These are phyloP conservation scores for Lathyrus aphaca DNA, from an alignment of 306 rosid genomes.

Conservation along the genomic window DNA sequence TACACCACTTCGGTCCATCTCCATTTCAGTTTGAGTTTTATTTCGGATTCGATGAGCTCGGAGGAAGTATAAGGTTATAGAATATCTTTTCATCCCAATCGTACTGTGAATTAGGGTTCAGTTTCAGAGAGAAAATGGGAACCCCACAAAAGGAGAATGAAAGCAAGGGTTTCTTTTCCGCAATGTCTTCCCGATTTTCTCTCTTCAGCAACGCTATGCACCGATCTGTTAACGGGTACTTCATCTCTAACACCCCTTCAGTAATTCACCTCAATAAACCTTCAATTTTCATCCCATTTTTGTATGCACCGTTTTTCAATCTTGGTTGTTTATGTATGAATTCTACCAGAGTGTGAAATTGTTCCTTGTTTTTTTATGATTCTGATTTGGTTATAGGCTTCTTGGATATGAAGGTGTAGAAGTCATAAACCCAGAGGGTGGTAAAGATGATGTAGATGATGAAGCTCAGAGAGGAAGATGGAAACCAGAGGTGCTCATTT, in stretches of 20 bases:
- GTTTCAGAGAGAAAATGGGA: constrained; percentile 51
- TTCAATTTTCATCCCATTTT: neutral
- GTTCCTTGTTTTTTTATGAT: constrained; percentile 25
- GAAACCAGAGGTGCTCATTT: constrained; percentile 71
- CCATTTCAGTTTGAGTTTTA: neutral
- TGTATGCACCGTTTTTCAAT: neutral
- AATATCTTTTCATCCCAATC: constrained; percentile 5
- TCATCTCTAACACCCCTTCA: constrained; percentile 1
- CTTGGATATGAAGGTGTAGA: constrained; percentile 89
- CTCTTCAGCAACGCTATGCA: constrained; percentile 77
- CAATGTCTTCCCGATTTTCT: constrained; percentile 77
- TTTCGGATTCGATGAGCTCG: constrained; percentile 23
- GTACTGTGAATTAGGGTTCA: constrained; percentile 45
- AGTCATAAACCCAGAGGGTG: constrained; percentile 94
- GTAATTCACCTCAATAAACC: constrained; percentile 16
- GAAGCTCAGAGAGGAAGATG: constrained; percentile 95
- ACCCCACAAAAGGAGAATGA: constrained; percentile 56
- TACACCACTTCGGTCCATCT: neutral
- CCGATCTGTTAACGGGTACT: constrained; percentile 89
- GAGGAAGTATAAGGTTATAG: neutral
- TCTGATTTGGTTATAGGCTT: constrained; percentile 49
- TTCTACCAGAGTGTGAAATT: neutral
- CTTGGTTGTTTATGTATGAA: neutral
- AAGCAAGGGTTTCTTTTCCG: constrained; percentile 65
- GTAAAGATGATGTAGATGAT: constrained; percentile 88